phyloP scores from a whole-genome alignment of 2,329 filamentous ascomycete species.

The Aspergillus sp. region DNA sequence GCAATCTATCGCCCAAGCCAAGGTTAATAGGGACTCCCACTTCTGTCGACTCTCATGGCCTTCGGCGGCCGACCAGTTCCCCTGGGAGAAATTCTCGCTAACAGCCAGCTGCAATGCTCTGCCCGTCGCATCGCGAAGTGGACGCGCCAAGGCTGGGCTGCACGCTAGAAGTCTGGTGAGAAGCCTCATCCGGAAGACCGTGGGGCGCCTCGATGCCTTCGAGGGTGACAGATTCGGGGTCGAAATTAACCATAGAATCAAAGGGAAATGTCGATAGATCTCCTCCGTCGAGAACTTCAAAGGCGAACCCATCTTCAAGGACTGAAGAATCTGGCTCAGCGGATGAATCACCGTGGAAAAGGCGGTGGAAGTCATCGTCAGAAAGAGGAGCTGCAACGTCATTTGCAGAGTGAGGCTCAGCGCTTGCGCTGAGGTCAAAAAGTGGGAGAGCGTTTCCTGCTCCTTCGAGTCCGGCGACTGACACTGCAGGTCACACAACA shows the following conservation, averaged over 20 bases:
- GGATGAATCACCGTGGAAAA: constrained; percentile 61
- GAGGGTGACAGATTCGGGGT: constrained; percentile 45
- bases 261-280: constrained; percentile 47
- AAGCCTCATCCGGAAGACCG: constrained; percentile 46
- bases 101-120: constrained; percentile 49
- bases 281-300: constrained; percentile 58
- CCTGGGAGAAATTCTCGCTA: constrained; percentile 36
- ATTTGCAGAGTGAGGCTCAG: constrained; percentile 51
- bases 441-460: constrained; percentile 44
- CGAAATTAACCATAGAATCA: constrained; percentile 53
- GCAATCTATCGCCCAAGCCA: constrained; percentile 42
- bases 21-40: constrained; percentile 44
- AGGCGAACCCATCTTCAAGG: constrained; percentile 71
- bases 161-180: constrained; percentile 48
- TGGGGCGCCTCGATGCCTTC: constrained; percentile 40
- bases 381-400: constrained; percentile 62
- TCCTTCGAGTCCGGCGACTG: constrained; percentile 64
- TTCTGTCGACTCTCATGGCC: constrained; percentile 25
- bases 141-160: constrained; percentile 52
- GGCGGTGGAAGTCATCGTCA: constrained; percentile 60
- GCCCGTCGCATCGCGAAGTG: constrained; percentile 50
- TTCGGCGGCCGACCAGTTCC: constrained; percentile 29
- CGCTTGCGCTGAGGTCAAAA: constrained; percentile 33
- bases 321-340: constrained; percentile 68
- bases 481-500: constrained; percentile 99